Evolutionary conservation across 106 monocot genomes (phyloP).

Genomic region (Dioscorea zingiberensis): DNA sequence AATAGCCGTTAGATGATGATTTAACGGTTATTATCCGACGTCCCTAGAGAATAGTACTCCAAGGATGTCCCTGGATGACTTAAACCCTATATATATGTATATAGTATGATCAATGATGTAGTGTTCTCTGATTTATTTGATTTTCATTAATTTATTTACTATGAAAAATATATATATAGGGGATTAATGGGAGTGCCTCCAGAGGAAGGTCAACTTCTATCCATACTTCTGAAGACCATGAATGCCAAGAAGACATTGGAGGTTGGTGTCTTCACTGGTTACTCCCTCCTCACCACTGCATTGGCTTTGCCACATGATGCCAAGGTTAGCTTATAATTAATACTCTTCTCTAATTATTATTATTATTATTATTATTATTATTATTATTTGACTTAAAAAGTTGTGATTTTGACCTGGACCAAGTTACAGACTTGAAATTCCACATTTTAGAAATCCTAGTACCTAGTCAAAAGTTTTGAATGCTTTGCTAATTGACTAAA

Average conservation of each 20-base stretch:
- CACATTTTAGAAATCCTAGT: too few relatives aligned
- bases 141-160: background rate
- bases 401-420: background rate
- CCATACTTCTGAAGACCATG: constrained; percentile 20
- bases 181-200: constrained; percentile 8
- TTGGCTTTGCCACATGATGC: constrained; percentile 20
- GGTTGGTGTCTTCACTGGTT: constrained; percentile 34
- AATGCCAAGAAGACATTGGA: constrained; percentile 23
- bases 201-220: constrained; percentile 34
- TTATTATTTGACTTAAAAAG: background rate
- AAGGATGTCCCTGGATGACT: too few relatives aligned
- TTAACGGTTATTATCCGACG: too few relatives aligned
- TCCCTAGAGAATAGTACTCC: too few relatives aligned
- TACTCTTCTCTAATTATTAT: background rate
- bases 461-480: too few relatives aligned
- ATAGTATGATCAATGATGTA: too few relatives aligned
- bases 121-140: too few relatives aligned
- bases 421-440: too few relatives aligned
- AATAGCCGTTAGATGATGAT: too few relatives aligned
- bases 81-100: too few relatives aligned
- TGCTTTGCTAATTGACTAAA: too few relatives aligned
- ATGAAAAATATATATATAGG: background rate
- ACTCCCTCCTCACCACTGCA: constrained; percentile 24
- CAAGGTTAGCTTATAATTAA: constrained; percentile 1
- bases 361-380: background rate